Percentiles rank a stretch among this genome's conserved stretches.
Evolutionary conservation across 371 early-diverging fungal species (phyloP).

Genomic region (Apophysomyces sp.): DNA sequence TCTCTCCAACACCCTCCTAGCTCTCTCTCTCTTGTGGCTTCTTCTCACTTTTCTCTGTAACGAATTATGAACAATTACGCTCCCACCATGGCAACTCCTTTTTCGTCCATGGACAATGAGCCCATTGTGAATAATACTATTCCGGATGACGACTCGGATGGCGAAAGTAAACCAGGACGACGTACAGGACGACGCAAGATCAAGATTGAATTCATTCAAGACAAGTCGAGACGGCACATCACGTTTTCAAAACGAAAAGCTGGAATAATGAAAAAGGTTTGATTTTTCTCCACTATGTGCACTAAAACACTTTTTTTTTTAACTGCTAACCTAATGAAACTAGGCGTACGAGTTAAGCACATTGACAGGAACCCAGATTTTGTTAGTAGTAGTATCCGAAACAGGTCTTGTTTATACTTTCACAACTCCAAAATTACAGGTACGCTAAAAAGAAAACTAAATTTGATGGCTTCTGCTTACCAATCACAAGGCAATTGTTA

Average conservation of each 20-base stretch:
- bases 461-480: neutral
- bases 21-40: neutral
- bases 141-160: constrained; percentile 14
- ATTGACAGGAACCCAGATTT: constrained; percentile 95
- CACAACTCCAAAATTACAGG: constrained; percentile 92
- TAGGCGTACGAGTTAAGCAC: constrained; percentile 94
- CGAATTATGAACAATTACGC: neutral
- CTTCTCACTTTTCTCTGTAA: constrained; percentile 1
- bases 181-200: constrained; percentile 86
- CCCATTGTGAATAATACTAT: neutral
- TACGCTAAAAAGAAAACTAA: neutral
- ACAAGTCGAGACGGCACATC: constrained; percentile 92
- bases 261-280: constrained; percentile 98
- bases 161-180: constrained; percentile 14
- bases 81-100: neutral
- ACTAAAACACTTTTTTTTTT: neutral
- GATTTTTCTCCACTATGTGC: neutral
- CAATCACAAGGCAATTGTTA: constrained; percentile 72
- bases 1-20: neutral
- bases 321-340: neutral
- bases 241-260: constrained; percentile 98
- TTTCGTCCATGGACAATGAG: neutral
- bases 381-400: constrained; percentile 93
- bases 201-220: constrained; percentile 96
- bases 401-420: constrained; percentile 98